Evolutionary conservation across 2,329 filamentous ascomycete genomes (phyloP), one percentile per base, ranked within the genome.

Genomic region (Cladosporium sp.): DNA sequence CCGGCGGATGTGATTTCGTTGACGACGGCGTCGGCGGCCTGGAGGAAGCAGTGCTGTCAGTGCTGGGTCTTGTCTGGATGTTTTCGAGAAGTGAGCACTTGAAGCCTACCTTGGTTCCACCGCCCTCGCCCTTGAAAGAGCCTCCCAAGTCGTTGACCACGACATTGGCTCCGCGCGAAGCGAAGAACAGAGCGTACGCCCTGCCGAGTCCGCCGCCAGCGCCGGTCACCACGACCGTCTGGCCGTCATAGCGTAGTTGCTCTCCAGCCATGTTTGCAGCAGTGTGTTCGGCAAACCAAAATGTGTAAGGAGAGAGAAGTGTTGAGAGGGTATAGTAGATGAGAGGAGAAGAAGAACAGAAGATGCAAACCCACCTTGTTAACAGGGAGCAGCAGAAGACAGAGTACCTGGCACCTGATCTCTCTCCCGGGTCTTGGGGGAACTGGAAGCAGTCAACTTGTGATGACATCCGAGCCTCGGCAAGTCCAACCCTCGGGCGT

Each of bases 61-160:
- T 22, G 24, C 24, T 30, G 5, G 41, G 15, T 15, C 24, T 17
- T 19, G 20, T 12, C 5, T 27, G 9, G 22, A 27, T 4, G 4
- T 11, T 7, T 15, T n/a, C 7, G 19, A 12, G 27, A 4, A 12
- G 7, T 39, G 17, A 13, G 20, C 39, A 5, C 22, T 27, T 1
- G 7, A 20, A 18, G 62, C 76, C 60, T 73, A 95, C 91, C 83
- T 89, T 95, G 69, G 83, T 83, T 37, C 88, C 92, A 61, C 80
- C 83, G 54, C 91, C 92, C 75, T 96, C 90, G 61, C 93, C 92
- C 73, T 93, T 92, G 79, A 93, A 91, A 41, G 90, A 93, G 44
- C 83, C 89, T 56, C 93, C 93, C 45, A 97, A 80, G 69, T 99
- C 93, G 71, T 99, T 99, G 63, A 99, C 93, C 42, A 99, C 92